Conservation (phyloP, 345 rosid species). For the Eucalyptus dawsonii region DNA sequence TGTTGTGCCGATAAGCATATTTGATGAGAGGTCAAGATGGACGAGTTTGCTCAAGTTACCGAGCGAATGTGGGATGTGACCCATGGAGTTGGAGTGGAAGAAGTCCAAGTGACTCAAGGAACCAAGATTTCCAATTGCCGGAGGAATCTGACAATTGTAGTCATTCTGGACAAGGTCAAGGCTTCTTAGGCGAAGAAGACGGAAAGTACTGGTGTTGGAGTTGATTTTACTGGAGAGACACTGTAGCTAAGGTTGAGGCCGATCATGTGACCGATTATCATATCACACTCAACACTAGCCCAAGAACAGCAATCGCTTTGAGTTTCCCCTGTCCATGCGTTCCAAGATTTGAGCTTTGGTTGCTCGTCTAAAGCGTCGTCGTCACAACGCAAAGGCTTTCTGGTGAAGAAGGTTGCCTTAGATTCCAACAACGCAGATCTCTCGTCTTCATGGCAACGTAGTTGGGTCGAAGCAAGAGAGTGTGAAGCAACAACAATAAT, state of each 20-base stretch:
- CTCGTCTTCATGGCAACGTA: background rate
- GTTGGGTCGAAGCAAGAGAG: background rate
- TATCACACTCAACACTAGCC: background rate
- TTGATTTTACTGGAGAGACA: background rate
- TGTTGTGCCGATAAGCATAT: no score
- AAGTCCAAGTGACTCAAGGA: background rate
- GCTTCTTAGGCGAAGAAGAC: background rate
- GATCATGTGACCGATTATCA: rapidly evolving
- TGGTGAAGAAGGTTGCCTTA: background rate
- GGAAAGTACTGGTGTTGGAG: background rate
- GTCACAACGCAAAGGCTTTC: background rate
- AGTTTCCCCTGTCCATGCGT: background rate
- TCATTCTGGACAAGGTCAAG: background rate
- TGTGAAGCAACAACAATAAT: background rate
- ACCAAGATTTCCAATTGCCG: background rate
- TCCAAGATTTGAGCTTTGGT: background rate
- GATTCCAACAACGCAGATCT: background rate
- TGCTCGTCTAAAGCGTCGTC: background rate
- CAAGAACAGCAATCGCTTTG: background rate
- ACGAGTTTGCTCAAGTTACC: no score
- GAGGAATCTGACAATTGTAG: background rate
- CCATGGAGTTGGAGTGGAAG: background rate
- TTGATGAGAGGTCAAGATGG: no score
- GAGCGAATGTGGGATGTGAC: no score
- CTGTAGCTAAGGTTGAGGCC: background rate